Base-by-base conservation (phyloP, 1,284 basidiomycete species). In the Tremellales sp. region DNA sequence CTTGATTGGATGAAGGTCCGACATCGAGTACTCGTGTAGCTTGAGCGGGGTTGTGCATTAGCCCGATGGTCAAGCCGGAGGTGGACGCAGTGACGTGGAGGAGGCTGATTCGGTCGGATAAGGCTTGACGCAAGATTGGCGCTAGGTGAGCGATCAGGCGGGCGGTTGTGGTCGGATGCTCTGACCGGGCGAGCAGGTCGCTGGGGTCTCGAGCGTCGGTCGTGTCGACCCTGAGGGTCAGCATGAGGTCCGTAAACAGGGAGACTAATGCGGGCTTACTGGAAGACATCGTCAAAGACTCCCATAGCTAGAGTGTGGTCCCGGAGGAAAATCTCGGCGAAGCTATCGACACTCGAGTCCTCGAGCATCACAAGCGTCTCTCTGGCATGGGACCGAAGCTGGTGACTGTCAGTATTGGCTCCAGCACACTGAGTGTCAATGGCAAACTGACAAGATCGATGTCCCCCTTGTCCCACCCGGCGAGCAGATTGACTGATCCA, bases 21-120 rank as follows among this genome's bases (percentile, higher is more conserved):
- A 89, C 85, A 61, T 94, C 91, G 17, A 97, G 86, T 1, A 94
- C 80, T 10, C 87, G 83, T 54, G 84, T 84, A 2, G 89, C 87
- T 52, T 86, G 75, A 2, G 80, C 76, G 0, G 82, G 77, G 56
- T 90, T 79, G 52, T 89, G 81, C 5, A 90, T 72, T 11, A 97
- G 68, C 2, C 92, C 92, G 31, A 96, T 75, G 56, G 81, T 78
- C 13, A 80, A 52, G 3, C 58, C 51, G 3, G 60, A 43, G 24
- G 56, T 47, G 60, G 19, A 79, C 74, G 3, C 80, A 69, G 56
- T 80, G 78, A 70, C 54, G 24, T 87, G 77, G 27, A 82, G 78
- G 15, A 84, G 70, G 0, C 80, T 80, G 1, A 79, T 78, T 24
- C 89, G 83, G 56, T 85, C 77, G 8, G 84, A 83, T 1, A 96